Conservation (phyloP, 352 stramenopile species). For the Globisporangium irregulare region DNA sequence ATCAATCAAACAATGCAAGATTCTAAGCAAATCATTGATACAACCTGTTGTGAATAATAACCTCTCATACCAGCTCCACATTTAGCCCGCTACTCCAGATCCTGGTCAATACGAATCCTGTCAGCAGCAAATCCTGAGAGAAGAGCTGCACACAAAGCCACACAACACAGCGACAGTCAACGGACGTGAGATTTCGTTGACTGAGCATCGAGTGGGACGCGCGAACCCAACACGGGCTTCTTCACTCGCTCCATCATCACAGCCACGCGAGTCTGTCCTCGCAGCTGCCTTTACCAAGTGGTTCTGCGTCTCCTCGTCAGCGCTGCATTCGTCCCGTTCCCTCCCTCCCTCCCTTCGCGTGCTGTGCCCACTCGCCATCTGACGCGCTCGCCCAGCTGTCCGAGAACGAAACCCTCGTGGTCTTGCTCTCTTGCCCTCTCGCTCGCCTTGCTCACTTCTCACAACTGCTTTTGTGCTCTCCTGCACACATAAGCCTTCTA, state of each 20-base stretch:
- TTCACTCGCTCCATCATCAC: neutral
- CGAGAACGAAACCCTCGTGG: neutral
- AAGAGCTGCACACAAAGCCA: conserved; percentile 1
- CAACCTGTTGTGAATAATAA: neutral
- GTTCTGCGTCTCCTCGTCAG: neutral
- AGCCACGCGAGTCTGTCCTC: neutral
- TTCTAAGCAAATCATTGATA: too few relatives aligned
- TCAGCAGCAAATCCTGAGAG: neutral
- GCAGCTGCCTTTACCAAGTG: conserved; percentile 1
- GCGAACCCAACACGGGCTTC: neutral
- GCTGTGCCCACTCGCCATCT: neutral
- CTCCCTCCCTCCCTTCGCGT: neutral
- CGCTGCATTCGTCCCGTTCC: neutral
- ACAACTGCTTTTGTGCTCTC: conserved; percentile 11
- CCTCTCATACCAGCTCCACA: neutral
- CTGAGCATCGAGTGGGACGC: conserved; percentile 3
- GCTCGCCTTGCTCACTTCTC: neutral
- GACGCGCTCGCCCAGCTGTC: neutral
- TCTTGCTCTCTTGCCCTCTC: neutral
- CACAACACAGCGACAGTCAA: neutral
- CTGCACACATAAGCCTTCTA: conserved; percentile 1
- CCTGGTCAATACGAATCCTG: neutral
- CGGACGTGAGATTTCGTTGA: neutral
- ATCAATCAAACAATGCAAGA: too few relatives aligned
- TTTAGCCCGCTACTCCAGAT: neutral